These are phyloP conservation scores for Lactarius pseudohatsudake DNA, from an alignment of 768 basidiomycete species.

Conservation along the genomic window DNA sequence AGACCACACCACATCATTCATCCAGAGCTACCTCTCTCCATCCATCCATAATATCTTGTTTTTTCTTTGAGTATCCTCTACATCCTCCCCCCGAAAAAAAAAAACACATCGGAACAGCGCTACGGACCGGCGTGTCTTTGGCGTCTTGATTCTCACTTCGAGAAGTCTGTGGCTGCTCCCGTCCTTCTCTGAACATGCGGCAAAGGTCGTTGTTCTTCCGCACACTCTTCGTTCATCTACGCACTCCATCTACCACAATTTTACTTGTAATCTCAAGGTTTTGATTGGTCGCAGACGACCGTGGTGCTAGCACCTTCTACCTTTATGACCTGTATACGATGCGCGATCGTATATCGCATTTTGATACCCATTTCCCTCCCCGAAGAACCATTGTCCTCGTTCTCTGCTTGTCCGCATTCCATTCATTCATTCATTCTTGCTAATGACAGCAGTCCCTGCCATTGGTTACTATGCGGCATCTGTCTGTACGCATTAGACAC, in stretches of 20 bases:
- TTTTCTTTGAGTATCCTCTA: slow-evolving; percentile 5
- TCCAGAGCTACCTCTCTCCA: slow-evolving; percentile 21
- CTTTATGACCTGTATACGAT: slow-evolving; percentile 15
- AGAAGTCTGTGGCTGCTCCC: slow-evolving; percentile 17
- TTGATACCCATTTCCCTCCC: slow-evolving; percentile 20
- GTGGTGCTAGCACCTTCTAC: slow-evolving; percentile 19
- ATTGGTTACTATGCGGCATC: slow-evolving; percentile 32
- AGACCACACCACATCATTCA: neutral
- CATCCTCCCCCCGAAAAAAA: neutral
- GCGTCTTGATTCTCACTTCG: slow-evolving; percentile 6
- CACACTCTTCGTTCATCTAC: slow-evolving; percentile 6
- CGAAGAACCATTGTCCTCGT: slow-evolving; percentile 21
- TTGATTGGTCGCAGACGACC: slow-evolving; percentile 25
- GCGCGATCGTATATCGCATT: slow-evolving; percentile 11
- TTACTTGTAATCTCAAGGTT: slow-evolving; percentile 17
- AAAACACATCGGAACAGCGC: neutral
- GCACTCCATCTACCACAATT: slow-evolving; percentile 21
- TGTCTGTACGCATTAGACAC: slow-evolving; percentile 74
- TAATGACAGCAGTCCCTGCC: slow-evolving; percentile 31
- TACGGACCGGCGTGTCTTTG: neutral
- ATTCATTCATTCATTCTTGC: slow-evolving; percentile 14
- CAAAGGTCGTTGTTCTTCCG: slow-evolving; percentile 14
- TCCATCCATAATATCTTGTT: slow-evolving; percentile 13
- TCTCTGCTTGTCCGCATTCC: slow-evolving; percentile 13
- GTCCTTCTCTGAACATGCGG: slow-evolving; percentile 14